Evolutionary conservation across 306 rosid species (phyloP), one percentile per base, ranked within the genome.

Genomic region (Canavalia ensiformis): DNA sequence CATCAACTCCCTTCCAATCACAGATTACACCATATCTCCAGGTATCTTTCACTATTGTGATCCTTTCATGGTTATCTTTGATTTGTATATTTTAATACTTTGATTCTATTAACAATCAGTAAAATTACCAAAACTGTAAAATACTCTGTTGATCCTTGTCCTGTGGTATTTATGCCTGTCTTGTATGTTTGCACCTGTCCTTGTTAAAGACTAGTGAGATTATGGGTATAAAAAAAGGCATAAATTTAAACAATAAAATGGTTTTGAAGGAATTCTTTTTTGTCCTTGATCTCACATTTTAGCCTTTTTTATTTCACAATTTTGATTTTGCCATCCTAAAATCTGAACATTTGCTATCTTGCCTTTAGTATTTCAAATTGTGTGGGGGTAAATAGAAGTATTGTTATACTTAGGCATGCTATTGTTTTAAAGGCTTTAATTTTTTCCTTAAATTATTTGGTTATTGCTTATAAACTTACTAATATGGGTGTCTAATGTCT

Each of bases 11-110:
- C 10, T 10, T 82, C 0, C 25, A 86, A 56, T 52, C 86, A 63
- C 86, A 77, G 42, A 88, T 87, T 74, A 85, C 86, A 68, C 60
- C 72, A 46, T 82, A 82, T 86, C 86, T 82, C 47, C 86, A 82
- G 97, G 99, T 93, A 89, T 55, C 51, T 59, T 80, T 83, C 63
- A 54, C 45, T 50, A 68, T 33, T 46, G 37, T 49, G 52, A 54
- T 76, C 72, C 50, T 70, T 76, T 45, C 4, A 13, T 75, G 50
- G 42, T n/a, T 85, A 50, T 60, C 58, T 77, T 74, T 69, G 8
- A 69, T 62, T 80, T 57, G 50, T n/a, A n/a, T n/a, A n/a, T n/a
- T n/a, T n/a, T 68, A 68, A 30, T 51, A 47, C 52, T 41, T 59
- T 12, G 33, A 9, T 45, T 60, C 58, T 44, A 54, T 71, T 37